Evolutionary conservation across 108 stramenopile genomes (phyloP).

Genomic region (Cyclotella cryptica): DNA sequence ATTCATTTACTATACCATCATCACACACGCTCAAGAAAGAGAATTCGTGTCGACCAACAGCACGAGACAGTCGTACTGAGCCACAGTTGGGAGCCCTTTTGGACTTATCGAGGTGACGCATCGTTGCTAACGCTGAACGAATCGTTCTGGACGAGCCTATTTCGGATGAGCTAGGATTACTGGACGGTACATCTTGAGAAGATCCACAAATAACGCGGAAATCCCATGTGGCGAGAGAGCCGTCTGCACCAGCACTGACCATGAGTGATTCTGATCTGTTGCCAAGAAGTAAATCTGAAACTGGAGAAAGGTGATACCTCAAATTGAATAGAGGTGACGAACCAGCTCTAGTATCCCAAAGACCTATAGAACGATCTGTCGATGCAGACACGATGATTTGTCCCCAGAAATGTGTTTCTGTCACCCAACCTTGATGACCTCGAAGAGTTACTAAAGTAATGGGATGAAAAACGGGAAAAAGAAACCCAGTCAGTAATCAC

Average conservation of each 20-base stretch:
- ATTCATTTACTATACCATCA: conserved; percentile 81
- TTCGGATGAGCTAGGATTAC: background rate
- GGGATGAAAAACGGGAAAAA: too few relatives aligned
- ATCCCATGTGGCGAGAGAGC: conserved; percentile 88
- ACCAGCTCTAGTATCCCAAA: conserved; percentile 86
- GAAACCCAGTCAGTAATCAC: too few relatives aligned
- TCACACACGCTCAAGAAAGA: conserved; percentile 66
- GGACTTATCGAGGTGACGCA: conserved; percentile 44
- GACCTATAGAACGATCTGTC: conserved; percentile 80
- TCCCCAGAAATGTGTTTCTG: conserved; percentile 84
- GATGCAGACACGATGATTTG: conserved; percentile 88
- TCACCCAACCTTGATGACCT: conserved; percentile 88
- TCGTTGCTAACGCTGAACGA: conserved; percentile 58
- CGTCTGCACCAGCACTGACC: conserved; percentile 84
- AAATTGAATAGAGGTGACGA: conserved; percentile 76
- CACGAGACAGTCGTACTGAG: conserved; percentile 36
- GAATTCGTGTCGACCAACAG: conserved; percentile 55
- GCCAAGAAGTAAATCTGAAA: conserved; percentile 82
- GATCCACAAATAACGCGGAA: conserved; percentile 70
- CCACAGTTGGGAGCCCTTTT: conserved; percentile 45
- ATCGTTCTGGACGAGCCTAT: conserved; percentile 50
- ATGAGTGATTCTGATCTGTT: conserved; percentile 79
- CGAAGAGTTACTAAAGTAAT: conserved; percentile 44
- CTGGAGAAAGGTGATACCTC: conserved; percentile 76
- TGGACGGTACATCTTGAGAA: conserved; percentile 11